Percentiles rank a stretch among this genome's conserved stretches.
These are phyloP conservation scores for Cryptosporidium muris DNA, from an alignment of 169 alveolate genomes.

Conservation along the genomic window DNA sequence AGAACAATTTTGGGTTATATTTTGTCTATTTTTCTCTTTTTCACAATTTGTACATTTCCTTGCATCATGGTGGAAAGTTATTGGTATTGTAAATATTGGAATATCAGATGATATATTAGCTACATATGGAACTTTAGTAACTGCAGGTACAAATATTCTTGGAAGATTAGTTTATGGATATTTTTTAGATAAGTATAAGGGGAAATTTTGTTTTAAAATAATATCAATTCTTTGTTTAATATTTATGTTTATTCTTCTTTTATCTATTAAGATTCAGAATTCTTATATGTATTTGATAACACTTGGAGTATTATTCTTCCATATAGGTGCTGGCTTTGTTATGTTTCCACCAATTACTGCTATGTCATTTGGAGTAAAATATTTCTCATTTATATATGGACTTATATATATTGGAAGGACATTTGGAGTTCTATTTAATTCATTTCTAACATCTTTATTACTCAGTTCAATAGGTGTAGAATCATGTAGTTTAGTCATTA, in stretches of 20 bases:
- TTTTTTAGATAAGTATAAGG: constrained; percentile 34
- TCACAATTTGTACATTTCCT: constrained; percentile 60
- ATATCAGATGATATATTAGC: constrained; percentile 59
- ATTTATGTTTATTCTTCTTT: constrained; percentile 22
- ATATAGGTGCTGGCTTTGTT: constrained; percentile 64
- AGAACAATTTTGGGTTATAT: constrained; percentile 60
- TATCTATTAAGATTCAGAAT: constrained; percentile 1
- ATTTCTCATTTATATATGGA: constrained; percentile 53
- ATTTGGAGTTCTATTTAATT: constrained; percentile 33
- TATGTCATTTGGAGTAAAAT: constrained; percentile 35
- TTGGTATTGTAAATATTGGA: constrained; percentile 32
- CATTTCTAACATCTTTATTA: constrained; percentile 25
- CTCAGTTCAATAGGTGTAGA: constrained; percentile 1
- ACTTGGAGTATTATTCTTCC: constrained; percentile 36
- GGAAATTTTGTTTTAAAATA: constrained; percentile 28
- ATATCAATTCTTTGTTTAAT: constrained; percentile 36
- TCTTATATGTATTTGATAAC: constrained; percentile 5
- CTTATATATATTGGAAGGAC: constrained; percentile 61
- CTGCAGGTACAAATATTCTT: constrained; percentile 32
- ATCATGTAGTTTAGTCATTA: not conserved
- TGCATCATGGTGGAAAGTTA: constrained; percentile 68
- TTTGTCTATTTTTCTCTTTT: constrained; percentile 53
- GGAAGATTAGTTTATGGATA: constrained; percentile 57
- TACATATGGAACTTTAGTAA: constrained; percentile 38
- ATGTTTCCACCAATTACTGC: constrained; percentile 64